These are phyloP conservation scores for Epipyxis sp. DNA, from an alignment of 108 stramenopile species.

Conservation along the genomic window DNA sequence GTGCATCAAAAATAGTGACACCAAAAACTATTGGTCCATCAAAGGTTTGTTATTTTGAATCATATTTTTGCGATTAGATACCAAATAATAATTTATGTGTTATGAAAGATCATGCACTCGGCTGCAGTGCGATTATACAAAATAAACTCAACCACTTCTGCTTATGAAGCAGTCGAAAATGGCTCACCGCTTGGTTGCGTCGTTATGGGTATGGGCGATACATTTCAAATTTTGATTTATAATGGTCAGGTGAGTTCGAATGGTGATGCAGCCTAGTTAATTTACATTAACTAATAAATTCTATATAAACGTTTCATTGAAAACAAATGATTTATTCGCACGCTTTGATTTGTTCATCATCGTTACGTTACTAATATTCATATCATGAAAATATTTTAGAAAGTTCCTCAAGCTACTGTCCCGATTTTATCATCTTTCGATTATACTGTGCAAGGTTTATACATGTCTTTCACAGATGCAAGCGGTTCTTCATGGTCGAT, in stretches of 20 bases:
- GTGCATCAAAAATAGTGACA: neutral
- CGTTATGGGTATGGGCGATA: neutral
- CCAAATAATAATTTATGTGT: too few species aligned
- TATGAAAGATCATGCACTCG: neutral
- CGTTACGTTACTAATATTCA: neutral
- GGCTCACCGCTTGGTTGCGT: neutral
- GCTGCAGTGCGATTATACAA: conserved; percentile 12
- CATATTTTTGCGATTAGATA: too few species aligned
- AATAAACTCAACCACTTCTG: neutral
- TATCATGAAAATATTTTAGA: neutral
- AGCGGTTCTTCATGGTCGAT: neutral
- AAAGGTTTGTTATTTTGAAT: too few species aligned
- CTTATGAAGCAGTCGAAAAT: neutral
- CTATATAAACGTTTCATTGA: too few species aligned
- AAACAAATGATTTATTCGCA: too few species aligned
- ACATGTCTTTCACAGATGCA: conserved; percentile 21
- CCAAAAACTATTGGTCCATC: neutral
- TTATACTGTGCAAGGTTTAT: conserved; percentile 10
- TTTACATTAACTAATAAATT: too few species aligned
- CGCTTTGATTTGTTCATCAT: too few species aligned
- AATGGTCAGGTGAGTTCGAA: conserved; percentile 17
- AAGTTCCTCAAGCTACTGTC: conserved; percentile 18
- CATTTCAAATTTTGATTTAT: conserved; percentile 9
- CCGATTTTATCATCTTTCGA: neutral
- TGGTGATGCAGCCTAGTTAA: too few species aligned